Evolutionary conservation across 352 stramenopile genomes (phyloP).

Genomic region (Albugo laibachii): DNA sequence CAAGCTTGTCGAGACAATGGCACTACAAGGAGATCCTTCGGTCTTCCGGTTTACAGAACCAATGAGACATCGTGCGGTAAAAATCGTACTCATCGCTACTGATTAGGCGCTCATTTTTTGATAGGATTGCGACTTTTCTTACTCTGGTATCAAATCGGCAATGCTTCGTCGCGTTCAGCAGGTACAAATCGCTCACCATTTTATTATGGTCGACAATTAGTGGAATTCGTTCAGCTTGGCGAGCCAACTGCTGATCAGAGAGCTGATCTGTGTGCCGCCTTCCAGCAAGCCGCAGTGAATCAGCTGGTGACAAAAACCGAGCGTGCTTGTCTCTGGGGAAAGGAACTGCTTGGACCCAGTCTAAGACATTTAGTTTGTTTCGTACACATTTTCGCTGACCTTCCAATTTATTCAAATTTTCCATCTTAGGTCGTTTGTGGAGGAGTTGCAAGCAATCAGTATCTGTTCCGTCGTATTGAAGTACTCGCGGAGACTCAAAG

Average conservation of each 20-base stretch:
- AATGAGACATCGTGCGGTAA: slow-evolving; percentile 64
- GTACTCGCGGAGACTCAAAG: slow-evolving; percentile 24
- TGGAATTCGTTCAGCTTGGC: slow-evolving; percentile 25
- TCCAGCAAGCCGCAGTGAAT: slow-evolving; percentile 78
- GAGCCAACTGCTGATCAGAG: slow-evolving; percentile 18
- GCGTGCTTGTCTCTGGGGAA: slow-evolving; percentile 71
- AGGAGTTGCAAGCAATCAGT: slow-evolving; percentile 93
- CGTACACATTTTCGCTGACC: background rate
- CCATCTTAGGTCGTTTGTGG: slow-evolving; percentile 81
- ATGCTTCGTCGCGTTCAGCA: slow-evolving; percentile 72
- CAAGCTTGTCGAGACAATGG: slow-evolving; percentile 87
- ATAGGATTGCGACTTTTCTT: slow-evolving; percentile 94
- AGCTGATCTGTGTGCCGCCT: slow-evolving; percentile 86
- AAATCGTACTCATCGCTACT: background rate
- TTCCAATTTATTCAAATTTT: background rate
- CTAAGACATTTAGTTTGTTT: slow-evolving; percentile 59
- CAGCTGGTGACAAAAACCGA: slow-evolving; percentile 82
- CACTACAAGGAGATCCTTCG: slow-evolving; percentile 75
- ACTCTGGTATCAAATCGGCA: slow-evolving; percentile 94
- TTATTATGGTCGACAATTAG: slow-evolving; percentile 1
- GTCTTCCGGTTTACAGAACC: slow-evolving; percentile 84
- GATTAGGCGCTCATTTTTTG: background rate
- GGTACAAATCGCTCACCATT: slow-evolving; percentile 8
- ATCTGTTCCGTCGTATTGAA: slow-evolving; percentile 78
- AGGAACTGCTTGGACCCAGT: slow-evolving; percentile 20